Evolutionary conservation across 2,329 filamentous ascomycete genomes (phyloP), one percentile per base, ranked within the genome.

Genomic region (Aspergillus amoenus): DNA sequence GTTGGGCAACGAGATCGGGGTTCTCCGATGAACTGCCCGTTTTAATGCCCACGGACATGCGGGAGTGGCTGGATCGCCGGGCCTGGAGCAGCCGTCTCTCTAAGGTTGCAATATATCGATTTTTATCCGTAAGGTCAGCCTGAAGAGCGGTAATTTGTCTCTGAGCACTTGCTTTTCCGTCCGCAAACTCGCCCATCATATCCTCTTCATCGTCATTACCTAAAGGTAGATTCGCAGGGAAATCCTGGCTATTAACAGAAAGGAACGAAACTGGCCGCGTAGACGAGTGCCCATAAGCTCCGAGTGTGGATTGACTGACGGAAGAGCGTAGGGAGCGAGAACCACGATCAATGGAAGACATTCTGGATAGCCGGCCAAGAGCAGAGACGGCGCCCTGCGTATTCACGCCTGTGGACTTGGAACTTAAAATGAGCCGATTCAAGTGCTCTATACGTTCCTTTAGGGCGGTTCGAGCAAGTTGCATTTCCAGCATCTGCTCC

Each of bases 401-500:
- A 73, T 99, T 99, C 55, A 99, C 94, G 5, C 94, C 94, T 5
- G 91, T 89, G 5, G 93, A 97, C 72, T 97, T 97, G 15, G 93
- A 97, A 72, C 91, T 96, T 58, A 99, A 79, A 62, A 99, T 97
- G 49, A 99, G 81, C 47, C 93, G 88, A 75, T 97, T 99, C 46
- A 99, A 81, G 74, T 99, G 94, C 71, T 97, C 93, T 66, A 99
- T 99, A 30, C 94, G 88, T 78, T 99, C 94, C 73, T 97, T 99
- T 54, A 99, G 79, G 0, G 94, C 94, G 1, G 94, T 99, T 42
- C 94, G 87, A 32, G 94, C 94, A 46, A 99, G 83, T 72, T 99
- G 94, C 90, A 99, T 97, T 75, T 99, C 94, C 54, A 99, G 82
- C 84, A 99, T 93, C 74, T 99, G 94, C 77, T 97, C 94, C 70